A percentile compares a stretch with the other conserved stretches of the same genome.
phyloP scores from a whole-genome alignment of 305 asterid species.

The Lippia alba region DNA sequence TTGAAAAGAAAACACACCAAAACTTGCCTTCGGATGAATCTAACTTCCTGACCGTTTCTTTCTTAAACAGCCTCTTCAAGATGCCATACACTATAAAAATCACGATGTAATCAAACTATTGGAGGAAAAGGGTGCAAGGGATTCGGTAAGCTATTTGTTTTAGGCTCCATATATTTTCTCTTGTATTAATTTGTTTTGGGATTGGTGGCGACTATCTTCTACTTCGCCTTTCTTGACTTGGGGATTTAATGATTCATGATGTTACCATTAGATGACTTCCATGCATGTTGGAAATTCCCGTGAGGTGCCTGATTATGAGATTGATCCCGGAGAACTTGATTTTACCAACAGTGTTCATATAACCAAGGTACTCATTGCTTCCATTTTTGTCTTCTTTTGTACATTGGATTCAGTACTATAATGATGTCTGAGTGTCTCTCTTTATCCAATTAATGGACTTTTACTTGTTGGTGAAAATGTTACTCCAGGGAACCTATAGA shows the following conservation, averaged over 20 bases:
- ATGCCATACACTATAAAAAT: slow-evolving; percentile 83
- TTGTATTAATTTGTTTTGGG: not conserved
- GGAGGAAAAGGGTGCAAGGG: slow-evolving; percentile 81
- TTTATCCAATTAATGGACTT: slow-evolving; percentile 20
- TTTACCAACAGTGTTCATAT: slow-evolving; percentile 70
- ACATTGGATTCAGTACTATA: not conserved
- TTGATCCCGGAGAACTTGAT: slow-evolving; percentile 76
- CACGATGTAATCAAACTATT: slow-evolving; percentile 68
- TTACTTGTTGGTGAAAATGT: slow-evolving; percentile 20
- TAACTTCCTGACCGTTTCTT: slow-evolving; percentile 24
- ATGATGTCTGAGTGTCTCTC: slow-evolving; percentile 6
- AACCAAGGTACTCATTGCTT: slow-evolving; percentile 61
- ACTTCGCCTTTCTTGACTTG: slow-evolving; percentile 15
- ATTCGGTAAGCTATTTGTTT: slow-evolving; percentile 51
- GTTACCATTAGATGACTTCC: slow-evolving; percentile 67
- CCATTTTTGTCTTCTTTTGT: not conserved
- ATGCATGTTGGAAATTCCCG: slow-evolving; percentile 79
- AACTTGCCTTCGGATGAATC: not conserved
- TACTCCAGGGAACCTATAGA: slow-evolving; percentile 78
- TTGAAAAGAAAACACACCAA: slow-evolving; percentile 2
- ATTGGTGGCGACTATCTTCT: slow-evolving; percentile 4
- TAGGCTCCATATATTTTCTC: slow-evolving; percentile 7
- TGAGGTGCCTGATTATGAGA: slow-evolving; percentile 93
- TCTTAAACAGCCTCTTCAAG: slow-evolving; percentile 79
- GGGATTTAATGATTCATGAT: slow-evolving; percentile 22